Base-by-base conservation (phyloP, 2,329 filamentous ascomycete genomes). In the Phialocephala subalpina region DNA sequence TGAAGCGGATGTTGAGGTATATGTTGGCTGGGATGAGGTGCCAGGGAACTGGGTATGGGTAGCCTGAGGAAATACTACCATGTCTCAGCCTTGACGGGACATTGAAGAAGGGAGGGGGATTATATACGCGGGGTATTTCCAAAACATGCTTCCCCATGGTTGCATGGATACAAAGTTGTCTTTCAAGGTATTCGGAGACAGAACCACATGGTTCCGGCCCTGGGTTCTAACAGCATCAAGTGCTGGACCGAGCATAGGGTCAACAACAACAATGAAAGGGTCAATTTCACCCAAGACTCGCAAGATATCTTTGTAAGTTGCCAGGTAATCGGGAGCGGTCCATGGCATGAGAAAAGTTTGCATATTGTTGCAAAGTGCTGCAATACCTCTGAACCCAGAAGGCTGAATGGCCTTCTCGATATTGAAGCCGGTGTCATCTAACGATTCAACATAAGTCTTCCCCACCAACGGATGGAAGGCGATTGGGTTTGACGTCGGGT, bases 1-100 rank as follows among this genome's bases (percentile, higher is more conserved):
- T 52, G 14, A 76, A 63, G 12, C 73, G 53, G 9, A 81, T 58
- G 5, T 76, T 68, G 52, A 79, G 74, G 63, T 76, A 77, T 2
- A 81, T 73, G 64, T 84, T 84, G 12, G 78, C 60, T 0, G 80
- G 79, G 11, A 82, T 76, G 3, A 78, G 69, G 47, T 76, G 72
- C 76, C 73, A 79, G 0, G 82, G 82, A 0, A 85, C 73, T 2
- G 82, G 83, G 65, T 80, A 84, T 0, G 78, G 69, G 27, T 79
- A 80, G 4, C 77, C 81, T 0, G 82, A 82, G 16, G 45, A 49
- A 1, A 49, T 49, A 6, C 45, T 49, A 22, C 3, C 7, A 25
- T 5, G 11, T 11, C 9, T 49, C 14, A 49, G 45, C n/a, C 8
- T 22, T 1, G 3, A n/a, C 7, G n/a, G 1, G 11, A 49, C 4